phyloP scores from a whole-genome alignment of 495 filamentous ascomycete species.

The Aspergillus kassunensis region DNA sequence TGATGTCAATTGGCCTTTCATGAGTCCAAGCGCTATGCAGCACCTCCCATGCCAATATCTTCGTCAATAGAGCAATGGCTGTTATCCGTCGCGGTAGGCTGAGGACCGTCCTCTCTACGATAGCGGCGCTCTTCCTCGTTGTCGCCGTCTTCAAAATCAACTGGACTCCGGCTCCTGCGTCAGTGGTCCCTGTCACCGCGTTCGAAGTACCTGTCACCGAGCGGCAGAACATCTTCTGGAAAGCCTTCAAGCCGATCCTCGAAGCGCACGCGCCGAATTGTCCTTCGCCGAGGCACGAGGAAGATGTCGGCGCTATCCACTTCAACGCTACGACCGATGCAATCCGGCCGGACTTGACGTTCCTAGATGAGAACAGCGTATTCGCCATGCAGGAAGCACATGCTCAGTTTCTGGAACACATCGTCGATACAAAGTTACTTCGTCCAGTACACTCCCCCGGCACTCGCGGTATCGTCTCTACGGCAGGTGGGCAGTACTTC shows the following conservation, averaged over 20 bases:
- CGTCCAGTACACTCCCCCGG: constrained; percentile 40
- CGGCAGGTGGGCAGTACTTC: constrained; percentile 42
- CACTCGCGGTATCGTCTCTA: constrained; percentile 54
- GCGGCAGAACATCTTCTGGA: constrained; percentile 41
- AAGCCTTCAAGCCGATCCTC: constrained; percentile 32
- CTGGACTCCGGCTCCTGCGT: constrained; percentile 37
- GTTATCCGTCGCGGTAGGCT: constrained; percentile 30
- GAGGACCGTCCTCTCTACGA: constrained; percentile 29
- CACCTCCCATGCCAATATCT: neutral
- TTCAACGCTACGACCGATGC: constrained; percentile 33
- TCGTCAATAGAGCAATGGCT: constrained; percentile 18
- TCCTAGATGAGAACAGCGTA: constrained; percentile 29
- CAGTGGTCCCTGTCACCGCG: constrained; percentile 34
- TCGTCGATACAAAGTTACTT: constrained; percentile 28
- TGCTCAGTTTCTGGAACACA: constrained; percentile 37
- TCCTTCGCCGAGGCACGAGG: constrained; percentile 25
- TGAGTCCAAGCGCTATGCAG: neutral
- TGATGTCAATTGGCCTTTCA: neutral
- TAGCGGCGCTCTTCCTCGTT: constrained; percentile 29
- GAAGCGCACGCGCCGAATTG: constrained; percentile 30
- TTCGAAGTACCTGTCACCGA: constrained; percentile 35
- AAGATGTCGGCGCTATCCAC: constrained; percentile 19
- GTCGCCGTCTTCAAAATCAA: constrained; percentile 35
- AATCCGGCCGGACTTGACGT: constrained; percentile 33
- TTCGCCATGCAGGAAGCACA: constrained; percentile 40